phyloP scores from a whole-genome alignment of 805 yeast genomes.

The Priceomyces fermenticarens region DNA sequence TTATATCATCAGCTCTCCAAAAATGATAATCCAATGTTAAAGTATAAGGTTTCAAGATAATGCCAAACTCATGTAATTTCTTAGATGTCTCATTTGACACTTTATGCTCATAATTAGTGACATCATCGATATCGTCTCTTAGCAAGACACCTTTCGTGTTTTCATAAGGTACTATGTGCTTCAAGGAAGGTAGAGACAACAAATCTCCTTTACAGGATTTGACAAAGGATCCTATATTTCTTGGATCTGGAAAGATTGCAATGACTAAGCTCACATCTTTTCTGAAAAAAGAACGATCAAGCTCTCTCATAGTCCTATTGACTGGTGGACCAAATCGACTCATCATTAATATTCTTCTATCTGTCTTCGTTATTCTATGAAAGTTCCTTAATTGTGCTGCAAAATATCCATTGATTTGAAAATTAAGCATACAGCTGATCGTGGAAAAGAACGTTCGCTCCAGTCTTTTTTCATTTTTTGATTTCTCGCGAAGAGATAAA shows the following conservation, averaged over 20 bases:
- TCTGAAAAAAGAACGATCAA: slow-evolving; percentile 66
- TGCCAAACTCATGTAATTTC: slow-evolving; percentile 46
- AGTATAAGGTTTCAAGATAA: slow-evolving; percentile 49
- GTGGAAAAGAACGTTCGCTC: too few species aligned
- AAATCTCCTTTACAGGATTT: slow-evolving; percentile 57
- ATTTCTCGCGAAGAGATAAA: too few species aligned
- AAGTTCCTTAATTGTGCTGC: slow-evolving; percentile 1
- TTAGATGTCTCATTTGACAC: slow-evolving; percentile 43
- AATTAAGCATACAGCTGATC: too few species aligned
- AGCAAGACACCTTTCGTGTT: slow-evolving; percentile 57
- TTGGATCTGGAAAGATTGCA: slow-evolving; percentile 69
- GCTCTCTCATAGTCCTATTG: slow-evolving; percentile 56
- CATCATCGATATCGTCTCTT: slow-evolving; percentile 44
- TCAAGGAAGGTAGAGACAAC: slow-evolving; percentile 66
- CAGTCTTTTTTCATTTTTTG: too few species aligned
- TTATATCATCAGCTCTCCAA: slow-evolving; percentile 89
- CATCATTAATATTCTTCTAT: slow-evolving; percentile 25
- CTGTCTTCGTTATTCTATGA: slow-evolving; percentile 21
- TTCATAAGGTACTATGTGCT: slow-evolving; percentile 54
- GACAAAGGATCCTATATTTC: slow-evolving; percentile 56
- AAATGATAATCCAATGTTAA: slow-evolving; percentile 64
- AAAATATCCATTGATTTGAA: too few species aligned
- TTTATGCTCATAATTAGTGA: slow-evolving; percentile 33
- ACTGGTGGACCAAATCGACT: slow-evolving; percentile 59
- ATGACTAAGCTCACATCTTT: slow-evolving; percentile 59